phyloP scores from a whole-genome alignment of 352 stramenopile species.

The Pythium dissotocum region DNA sequence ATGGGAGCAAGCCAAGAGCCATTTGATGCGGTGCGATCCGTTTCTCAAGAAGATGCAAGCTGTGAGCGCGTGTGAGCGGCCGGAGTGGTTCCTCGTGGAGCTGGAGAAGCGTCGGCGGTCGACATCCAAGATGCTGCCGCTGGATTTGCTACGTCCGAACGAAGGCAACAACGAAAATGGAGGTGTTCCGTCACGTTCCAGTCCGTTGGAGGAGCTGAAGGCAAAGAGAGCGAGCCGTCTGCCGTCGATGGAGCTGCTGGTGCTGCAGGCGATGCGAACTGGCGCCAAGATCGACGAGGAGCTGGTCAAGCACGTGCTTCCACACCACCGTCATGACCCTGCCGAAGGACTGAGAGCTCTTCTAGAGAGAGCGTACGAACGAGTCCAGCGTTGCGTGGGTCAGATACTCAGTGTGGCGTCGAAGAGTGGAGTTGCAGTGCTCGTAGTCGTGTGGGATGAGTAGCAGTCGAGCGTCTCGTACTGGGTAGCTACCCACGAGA shows the following conservation, averaged over 20 bases:
- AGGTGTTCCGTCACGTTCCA: background rate
- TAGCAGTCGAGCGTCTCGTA: background rate
- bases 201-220: background rate
- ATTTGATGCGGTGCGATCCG: slow-evolving; percentile 54
- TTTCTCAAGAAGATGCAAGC: slow-evolving; percentile 47
- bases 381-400: background rate
- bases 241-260: slow-evolving; percentile 8
- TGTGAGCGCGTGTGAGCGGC: slow-evolving; percentile 31
- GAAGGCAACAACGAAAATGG: background rate
- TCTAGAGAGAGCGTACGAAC: slow-evolving; percentile 11
- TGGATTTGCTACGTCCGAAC: slow-evolving; percentile 13
- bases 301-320: slow-evolving; percentile 6
- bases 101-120: slow-evolving; percentile 30
- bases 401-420: background rate
- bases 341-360: background rate
- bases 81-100: slow-evolving; percentile 53
- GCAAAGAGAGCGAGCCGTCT: background rate
- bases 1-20: slow-evolving; percentile 55
- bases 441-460: slow-evolving; percentile 4
- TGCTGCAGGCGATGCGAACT: slow-evolving; percentile 13
- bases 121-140: slow-evolving; percentile 17
- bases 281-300: slow-evolving; percentile 1
- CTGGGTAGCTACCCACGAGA: background rate
- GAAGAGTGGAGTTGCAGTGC: background rate
- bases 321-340: background rate